Evolutionary conservation across 192 early-diverging fungal genomes (phyloP).

Genomic region (Anaeromyces robustus): DNA sequence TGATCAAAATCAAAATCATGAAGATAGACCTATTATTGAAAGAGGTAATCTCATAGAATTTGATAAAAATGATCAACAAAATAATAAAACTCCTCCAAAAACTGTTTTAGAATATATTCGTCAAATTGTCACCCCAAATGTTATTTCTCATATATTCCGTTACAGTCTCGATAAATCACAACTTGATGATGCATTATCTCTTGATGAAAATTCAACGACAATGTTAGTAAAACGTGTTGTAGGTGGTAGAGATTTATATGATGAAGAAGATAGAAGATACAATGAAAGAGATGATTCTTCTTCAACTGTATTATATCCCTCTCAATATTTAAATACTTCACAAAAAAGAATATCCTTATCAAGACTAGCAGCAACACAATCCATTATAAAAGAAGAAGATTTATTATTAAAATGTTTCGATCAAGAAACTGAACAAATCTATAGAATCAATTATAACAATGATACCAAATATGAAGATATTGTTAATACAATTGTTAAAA

Average conservation of each 20-base stretch:
- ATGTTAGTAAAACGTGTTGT: neutral
- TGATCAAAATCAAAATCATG: neutral
- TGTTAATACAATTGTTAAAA: neutral
- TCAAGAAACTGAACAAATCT: neutral
- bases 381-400: neutral
- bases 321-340: neutral
- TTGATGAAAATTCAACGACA: neutral
- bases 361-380: neutral
- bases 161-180: neutral
- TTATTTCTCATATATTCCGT: neutral
- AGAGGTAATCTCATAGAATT: neutral
- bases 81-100: neutral
- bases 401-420: neutral
- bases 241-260: neutral
- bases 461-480: neutral
- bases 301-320: neutral
- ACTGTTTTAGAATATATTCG: neutral
- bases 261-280: neutral
- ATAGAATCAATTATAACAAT: neutral
- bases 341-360: neutral
- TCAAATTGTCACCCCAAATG: neutral
- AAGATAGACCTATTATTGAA: neutral
- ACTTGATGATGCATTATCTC: neutral
- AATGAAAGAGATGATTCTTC: neutral
- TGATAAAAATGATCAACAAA: neutral